phyloP scores from a whole-genome alignment of 2,329 filamentous ascomycete species.

The Hirsutella minnesotensis region DNA sequence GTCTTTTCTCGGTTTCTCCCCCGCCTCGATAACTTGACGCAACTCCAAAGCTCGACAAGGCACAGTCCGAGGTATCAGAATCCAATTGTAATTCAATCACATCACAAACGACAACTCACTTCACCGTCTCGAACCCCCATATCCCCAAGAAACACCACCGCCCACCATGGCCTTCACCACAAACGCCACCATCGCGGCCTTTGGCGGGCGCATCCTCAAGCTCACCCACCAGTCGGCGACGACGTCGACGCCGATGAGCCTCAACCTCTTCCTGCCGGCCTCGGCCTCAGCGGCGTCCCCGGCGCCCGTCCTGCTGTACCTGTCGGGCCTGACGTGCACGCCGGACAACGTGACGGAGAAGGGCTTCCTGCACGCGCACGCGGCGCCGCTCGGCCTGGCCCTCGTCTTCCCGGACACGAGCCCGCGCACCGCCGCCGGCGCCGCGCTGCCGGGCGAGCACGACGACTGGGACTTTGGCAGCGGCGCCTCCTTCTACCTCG shows the following conservation, averaged over 20 bases:
- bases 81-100: too few species aligned
- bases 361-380: conserved; percentile 84
- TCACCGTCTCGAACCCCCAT: too few species aligned
- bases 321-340: conserved; percentile 89
- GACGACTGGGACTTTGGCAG: conserved; percentile 85
- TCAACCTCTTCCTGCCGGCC: conserved; percentile 85
- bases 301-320: conserved; percentile 80
- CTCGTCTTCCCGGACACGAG: conserved; percentile 92
- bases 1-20: too few species aligned
- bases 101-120: too few species aligned
- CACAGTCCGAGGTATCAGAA: neutral
- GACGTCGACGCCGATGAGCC: conserved; percentile 79
- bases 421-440: conserved; percentile 70
- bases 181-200: conserved; percentile 78
- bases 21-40: neutral
- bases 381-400: conserved; percentile 73
- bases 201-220: conserved; percentile 91
- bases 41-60: neutral
- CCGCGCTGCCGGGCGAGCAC: conserved; percentile 71
- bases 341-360: conserved; percentile 75
- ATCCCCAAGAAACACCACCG: too few species aligned
- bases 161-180: conserved; percentile 77
- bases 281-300: conserved; percentile 41
- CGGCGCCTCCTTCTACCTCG: conserved; percentile 89
- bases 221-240: conserved; percentile 71